Conservation (phyloP, 345 rosid species). For the Clausena lansium region DNA sequence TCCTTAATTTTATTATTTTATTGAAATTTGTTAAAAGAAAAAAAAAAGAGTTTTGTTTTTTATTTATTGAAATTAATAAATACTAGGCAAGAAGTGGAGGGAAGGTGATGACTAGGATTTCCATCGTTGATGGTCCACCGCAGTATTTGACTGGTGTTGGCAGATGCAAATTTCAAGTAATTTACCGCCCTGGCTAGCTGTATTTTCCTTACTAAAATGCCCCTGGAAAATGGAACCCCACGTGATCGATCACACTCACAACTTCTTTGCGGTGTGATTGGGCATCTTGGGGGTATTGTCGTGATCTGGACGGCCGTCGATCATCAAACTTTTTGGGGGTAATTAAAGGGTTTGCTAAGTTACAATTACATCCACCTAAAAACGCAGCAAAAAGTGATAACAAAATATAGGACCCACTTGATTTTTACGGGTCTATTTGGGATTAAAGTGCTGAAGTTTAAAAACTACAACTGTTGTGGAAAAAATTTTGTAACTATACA, state of each 20-base stretch:
- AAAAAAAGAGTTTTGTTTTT: no score
- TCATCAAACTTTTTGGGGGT: background rate
- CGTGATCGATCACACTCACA: no score
- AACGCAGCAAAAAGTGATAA: no score
- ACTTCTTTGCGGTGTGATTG: no score
- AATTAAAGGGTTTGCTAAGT: no score
- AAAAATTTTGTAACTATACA: no score
- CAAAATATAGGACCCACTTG: no score
- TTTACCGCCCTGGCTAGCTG: background rate
- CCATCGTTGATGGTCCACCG: slow-evolving; percentile 31
- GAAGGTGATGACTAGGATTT: slow-evolving; percentile 26
- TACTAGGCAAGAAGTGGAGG: no score
- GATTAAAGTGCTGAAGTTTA: no score
- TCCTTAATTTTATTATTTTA: background rate
- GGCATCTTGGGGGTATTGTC: slow-evolving; percentile 3
- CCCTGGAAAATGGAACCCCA: slow-evolving; percentile 4
- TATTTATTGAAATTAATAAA: background rate
- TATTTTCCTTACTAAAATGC: slow-evolving; percentile 6
- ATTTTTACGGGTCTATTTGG: no score
- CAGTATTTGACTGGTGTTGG: slow-evolving; percentile 10
- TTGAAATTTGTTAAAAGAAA: background rate
- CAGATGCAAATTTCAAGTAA: background rate
- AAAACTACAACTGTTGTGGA: no score
- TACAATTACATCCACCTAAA: no score
- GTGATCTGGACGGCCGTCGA: slow-evolving; percentile 21